Conservation (phyloP, 257 asterid species). For the Misopates orontium region DNA sequence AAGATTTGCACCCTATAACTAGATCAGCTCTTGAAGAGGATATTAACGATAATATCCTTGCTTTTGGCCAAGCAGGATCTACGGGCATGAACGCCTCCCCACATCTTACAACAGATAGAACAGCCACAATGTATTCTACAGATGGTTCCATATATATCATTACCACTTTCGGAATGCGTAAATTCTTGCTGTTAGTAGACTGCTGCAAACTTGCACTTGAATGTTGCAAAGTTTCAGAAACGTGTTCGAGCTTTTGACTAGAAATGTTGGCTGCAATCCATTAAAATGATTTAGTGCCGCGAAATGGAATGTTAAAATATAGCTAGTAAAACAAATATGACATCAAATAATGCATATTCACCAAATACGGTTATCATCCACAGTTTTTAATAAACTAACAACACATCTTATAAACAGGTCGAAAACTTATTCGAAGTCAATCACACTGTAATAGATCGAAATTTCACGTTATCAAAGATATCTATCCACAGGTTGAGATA, state of each 20-base stretch:
- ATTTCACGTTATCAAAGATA: too few species aligned
- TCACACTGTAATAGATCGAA: too few species aligned
- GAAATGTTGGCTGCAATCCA: slow-evolving; percentile 33
- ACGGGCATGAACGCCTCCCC: slow-evolving; percentile 93
- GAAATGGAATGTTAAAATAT: not conserved
- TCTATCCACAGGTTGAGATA: too few species aligned
- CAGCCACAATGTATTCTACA: slow-evolving; percentile 74
- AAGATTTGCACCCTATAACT: slow-evolving; percentile 53
- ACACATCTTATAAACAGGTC: not conserved
- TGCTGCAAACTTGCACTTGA: slow-evolving; percentile 32
- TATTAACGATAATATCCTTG: slow-evolving; percentile 58
- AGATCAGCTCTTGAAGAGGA: slow-evolving; percentile 63
- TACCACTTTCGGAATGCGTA: slow-evolving; percentile 54
- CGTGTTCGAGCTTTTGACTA: slow-evolving; percentile 22
- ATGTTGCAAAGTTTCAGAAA: slow-evolving; percentile 28
- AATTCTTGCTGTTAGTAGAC: slow-evolving; percentile 24
- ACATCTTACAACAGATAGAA: slow-evolving; percentile 79
- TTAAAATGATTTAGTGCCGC: slow-evolving; percentile 17
- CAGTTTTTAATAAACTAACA: slow-evolving; percentile 1
- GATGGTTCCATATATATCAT: slow-evolving; percentile 91
- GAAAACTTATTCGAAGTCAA: not conserved
- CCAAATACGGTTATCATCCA: slow-evolving; percentile 2
- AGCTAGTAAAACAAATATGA: slow-evolving; percentile 8
- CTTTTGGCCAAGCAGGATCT: slow-evolving; percentile 88
- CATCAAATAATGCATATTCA: too few species aligned